Evolutionary conservation across 2,329 filamentous ascomycete species (phyloP).

Genomic region (Xylaria sp.): DNA sequence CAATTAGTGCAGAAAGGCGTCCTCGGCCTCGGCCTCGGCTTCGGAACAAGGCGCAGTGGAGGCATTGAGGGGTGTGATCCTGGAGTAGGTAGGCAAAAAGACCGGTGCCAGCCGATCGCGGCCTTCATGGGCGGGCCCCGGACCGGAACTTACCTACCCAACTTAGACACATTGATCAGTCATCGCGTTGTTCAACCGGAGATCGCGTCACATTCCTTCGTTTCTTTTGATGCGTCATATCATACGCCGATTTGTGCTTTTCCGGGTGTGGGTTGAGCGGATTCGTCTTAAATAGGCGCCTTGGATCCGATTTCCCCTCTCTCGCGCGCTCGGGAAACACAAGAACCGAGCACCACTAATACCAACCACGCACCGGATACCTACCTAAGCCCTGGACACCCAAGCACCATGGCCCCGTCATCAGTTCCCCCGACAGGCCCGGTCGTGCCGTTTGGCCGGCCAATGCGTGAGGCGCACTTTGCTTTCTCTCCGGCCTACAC

Average conservation of each 20-base stretch:
- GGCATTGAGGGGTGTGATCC: not conserved
- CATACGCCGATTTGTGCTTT: too few species aligned
- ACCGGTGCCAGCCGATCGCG: slow-evolving; percentile 1
- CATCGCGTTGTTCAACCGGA: not conserved
- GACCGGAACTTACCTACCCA: not conserved
- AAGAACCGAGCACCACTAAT: not conserved
- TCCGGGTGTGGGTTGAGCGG: too few species aligned
- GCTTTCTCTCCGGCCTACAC: slow-evolving; percentile 38
- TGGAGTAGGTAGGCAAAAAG: not conserved
- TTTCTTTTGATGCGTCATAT: too few species aligned
- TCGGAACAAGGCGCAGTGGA: not conserved
- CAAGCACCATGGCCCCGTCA: not conserved
- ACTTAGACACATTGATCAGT: not conserved
- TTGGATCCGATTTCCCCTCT: too few species aligned
- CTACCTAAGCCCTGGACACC: too few species aligned
- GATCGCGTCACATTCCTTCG: not conserved
- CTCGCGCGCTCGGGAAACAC: not conserved
- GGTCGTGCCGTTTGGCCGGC: slow-evolving; percentile 36
- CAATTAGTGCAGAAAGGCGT: not conserved
- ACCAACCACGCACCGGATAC: too few species aligned
- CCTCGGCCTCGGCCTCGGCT: not conserved
- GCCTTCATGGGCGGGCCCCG: not conserved
- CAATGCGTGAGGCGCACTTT: slow-evolving; percentile 41
- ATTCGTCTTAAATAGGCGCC: too few species aligned
- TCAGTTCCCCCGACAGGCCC: not conserved